A percentile compares a stretch with the other conserved stretches of the same genome.
Evolutionary conservation across 208 protist species (phyloP).

Genomic region (Leishmania gerbilli): DNA sequence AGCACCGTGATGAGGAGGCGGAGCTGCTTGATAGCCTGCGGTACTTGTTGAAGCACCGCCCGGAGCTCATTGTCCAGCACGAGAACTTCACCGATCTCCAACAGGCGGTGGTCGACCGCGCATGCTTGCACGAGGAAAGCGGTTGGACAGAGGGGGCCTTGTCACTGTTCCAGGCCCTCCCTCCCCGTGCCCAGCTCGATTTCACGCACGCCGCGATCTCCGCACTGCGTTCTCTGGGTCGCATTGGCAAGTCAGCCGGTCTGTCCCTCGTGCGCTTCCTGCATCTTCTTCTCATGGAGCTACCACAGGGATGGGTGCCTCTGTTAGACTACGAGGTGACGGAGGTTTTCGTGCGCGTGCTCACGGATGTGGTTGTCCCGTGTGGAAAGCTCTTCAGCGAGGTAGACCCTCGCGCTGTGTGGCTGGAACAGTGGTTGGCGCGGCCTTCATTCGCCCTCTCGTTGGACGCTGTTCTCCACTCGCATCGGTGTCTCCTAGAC

Average conservation of each 20-base stretch:
- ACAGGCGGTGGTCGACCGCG: conserved; percentile 8
- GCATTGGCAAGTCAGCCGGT: not conserved
- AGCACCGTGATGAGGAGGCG: not conserved
- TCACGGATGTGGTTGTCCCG: conserved; percentile 35
- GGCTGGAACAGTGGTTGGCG: conserved; percentile 41
- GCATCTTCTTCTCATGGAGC: conserved; percentile 23
- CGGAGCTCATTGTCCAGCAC: conserved; percentile 26
- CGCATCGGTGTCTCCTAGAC: not conserved
- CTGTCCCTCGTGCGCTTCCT: conserved; percentile 18
- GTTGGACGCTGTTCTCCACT: conserved; percentile 10
- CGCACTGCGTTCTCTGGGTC: not conserved
- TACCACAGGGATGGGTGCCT: conserved; percentile 42
- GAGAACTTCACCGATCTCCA: conserved; percentile 11
- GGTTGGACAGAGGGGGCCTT: conserved; percentile 18
- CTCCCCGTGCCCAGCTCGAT: conserved; percentile 23
- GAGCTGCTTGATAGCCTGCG: conserved; percentile 10
- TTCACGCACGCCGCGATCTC: conserved; percentile 9
- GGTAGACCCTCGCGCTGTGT: conserved; percentile 46
- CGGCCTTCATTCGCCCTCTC: conserved; percentile 35
- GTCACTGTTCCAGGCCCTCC: conserved; percentile 20
- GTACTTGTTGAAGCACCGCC: conserved; percentile 20
- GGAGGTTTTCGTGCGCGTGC: conserved; percentile 35
- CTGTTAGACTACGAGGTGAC: conserved; percentile 42
- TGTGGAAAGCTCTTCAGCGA: conserved; percentile 24
- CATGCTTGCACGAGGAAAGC: not conserved